These are phyloP conservation scores for Bocquillonia castaneifolia DNA, from an alignment of 441 rosid species.

Conservation along the genomic window DNA sequence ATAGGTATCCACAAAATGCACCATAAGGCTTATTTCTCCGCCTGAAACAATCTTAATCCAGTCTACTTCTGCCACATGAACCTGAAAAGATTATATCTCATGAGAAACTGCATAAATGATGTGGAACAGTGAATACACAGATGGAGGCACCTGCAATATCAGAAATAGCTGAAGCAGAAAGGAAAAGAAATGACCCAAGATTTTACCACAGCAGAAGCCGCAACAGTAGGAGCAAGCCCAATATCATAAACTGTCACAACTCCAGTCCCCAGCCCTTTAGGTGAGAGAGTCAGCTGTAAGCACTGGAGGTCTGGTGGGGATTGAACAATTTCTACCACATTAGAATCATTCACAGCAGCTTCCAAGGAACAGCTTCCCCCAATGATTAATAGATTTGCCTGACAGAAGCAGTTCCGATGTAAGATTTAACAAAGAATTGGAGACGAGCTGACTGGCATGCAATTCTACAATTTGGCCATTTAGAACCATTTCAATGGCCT, in stretches of 20 bases:
- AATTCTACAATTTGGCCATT: neutral
- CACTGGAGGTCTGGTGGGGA: conserved; percentile 72
- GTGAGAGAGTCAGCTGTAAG: conserved; percentile 63
- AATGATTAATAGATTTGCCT: conserved; percentile 78
- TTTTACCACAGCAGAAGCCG: conserved; percentile 74
- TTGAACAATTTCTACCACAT: conserved; percentile 68
- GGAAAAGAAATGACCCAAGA: neutral
- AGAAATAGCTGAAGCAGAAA: conserved; percentile 9
- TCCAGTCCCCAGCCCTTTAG: conserved; percentile 83
- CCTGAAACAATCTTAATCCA: conserved; percentile 82
- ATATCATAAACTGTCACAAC: conserved; percentile 68
- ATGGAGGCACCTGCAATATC: conserved; percentile 1
- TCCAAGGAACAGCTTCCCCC: conserved; percentile 96
- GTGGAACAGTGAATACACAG: conserved; percentile 1
- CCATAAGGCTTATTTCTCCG: conserved; percentile 85
- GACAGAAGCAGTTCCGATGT: conserved; percentile 19
- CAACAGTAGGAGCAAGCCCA: conserved; percentile 70
- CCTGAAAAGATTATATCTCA: conserved; percentile 43
- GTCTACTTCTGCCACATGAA: conserved; percentile 85
- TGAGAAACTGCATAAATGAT: conserved; percentile 20
- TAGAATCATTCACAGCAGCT: conserved; percentile 76
- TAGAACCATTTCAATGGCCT: neutral
- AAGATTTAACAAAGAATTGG: neutral
- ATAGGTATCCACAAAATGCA: conserved; percentile 30
- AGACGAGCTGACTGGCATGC: neutral